Conservation (phyloP, 1,139 yeast genomes). For the Entelexis sorbosivorans region DNA sequence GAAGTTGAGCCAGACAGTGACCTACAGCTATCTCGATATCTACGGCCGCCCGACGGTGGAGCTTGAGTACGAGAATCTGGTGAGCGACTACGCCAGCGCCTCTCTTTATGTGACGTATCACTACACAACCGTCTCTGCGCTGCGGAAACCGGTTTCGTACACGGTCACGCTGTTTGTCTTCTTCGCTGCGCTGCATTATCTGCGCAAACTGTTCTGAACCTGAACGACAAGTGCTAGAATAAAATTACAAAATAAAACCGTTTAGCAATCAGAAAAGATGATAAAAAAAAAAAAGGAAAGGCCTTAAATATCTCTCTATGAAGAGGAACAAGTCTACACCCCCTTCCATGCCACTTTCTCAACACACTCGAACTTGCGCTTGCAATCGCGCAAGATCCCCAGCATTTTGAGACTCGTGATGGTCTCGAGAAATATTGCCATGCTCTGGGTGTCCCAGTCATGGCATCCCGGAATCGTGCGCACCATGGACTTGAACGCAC, state of each 20-base stretch:
- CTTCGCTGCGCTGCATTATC: conserved; percentile 4
- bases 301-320: too few species aligned
- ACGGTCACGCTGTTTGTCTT: conserved; percentile 35
- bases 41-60: conserved; percentile 74
- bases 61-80: conserved; percentile 48
- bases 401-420: conserved; percentile 44
- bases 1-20: conserved; percentile 30
- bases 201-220: conserved; percentile 1
- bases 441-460: conserved; percentile 42
- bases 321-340: conserved; percentile 32
- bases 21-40: conserved; percentile 60
- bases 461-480: conserved; percentile 24
- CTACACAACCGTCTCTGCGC: conserved; percentile 44
- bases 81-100: conserved; percentile 56
- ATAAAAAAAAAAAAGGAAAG: too few species aligned
- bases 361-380: conserved; percentile 41
- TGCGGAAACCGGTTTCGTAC: conserved; percentile 56
- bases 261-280: neutral
- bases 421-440: conserved; percentile 51
- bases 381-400: conserved; percentile 43
- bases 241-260: neutral
- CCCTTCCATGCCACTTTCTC: conserved; percentile 56
- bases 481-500: conserved; percentile 44
- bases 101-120: conserved; percentile 53
- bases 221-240: neutral